Evolutionary conservation across 2,329 filamentous ascomycete genomes (phyloP), one percentile per base, ranked within the genome.

Genomic region (Penicillium sp.): DNA sequence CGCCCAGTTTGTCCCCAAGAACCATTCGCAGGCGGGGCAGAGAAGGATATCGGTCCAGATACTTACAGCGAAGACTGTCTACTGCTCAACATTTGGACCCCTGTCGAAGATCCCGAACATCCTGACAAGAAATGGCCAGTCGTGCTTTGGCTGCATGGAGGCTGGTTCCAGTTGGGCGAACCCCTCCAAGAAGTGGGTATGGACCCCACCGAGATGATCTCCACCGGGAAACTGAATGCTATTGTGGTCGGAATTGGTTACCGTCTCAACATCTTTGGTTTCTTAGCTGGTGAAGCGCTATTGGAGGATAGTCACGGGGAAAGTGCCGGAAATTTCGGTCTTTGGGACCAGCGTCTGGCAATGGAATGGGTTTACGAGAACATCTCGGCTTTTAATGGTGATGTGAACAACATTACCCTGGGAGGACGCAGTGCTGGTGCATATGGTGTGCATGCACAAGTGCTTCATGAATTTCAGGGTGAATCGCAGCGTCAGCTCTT

Each of bases 321-420:
- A 5, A 68, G 69, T 5, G 68, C 66, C 3, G 68, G 76, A 1
- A 79, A 80, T 56, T 76, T 73, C 57, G 78, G 78, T 1, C 68
- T 80, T 0, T 77, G 75, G 64, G 82, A 85, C 58, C 81, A 84
- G 59, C 69, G 77, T 2, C 67, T 79, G 13, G 81, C 81, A 0
- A 67, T 82, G 9, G 73, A 82, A 63, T 85, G 82, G 82, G 76
- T 82, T 0, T 72, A 80, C 33, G 67, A 76, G 6, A 77, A 83
- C 57, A 80, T 84, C 48, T 60, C 67, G 3, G 67, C 21, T 3
- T 82, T 82, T 55, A 76, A 76, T 9, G 81, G 81, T 3, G 76
- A 83, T 59, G 57, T 75, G 0, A 56, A 63, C n/a, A 77, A 79
- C 52, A 75, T 83, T 41, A 81, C 77, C 0, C 70, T 80, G 1